A percentile compares a stretch with the other conserved stretches of the same genome.
Evolutionary conservation across 1,284 basidiomycete genomes (phyloP).

Genomic region (Xerocomus cyaneibrunnescens): DNA sequence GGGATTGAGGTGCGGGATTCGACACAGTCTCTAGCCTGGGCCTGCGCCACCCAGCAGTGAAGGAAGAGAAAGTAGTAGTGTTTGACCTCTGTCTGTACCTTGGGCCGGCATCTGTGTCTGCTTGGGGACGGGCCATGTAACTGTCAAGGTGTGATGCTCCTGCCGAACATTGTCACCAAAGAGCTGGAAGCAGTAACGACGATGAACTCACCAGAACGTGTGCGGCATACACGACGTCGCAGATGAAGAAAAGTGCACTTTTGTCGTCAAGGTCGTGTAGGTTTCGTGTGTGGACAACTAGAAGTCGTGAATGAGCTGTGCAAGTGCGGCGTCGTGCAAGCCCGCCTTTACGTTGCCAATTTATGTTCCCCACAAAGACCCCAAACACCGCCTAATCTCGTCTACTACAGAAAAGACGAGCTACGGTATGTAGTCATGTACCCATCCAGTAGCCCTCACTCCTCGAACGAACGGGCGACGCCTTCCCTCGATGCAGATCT

Average conservation of each 20-base stretch:
- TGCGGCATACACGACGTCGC: conserved; percentile 10
- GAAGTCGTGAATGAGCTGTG: background rate
- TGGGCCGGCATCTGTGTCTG: conserved; percentile 37
- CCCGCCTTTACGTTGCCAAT: conserved; percentile 11
- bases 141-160: conserved; percentile 10
- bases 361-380: conserved; percentile 21
- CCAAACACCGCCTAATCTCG: conserved; percentile 25
- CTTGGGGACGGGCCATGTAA: conserved; percentile 37
- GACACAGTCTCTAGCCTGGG: conserved; percentile 38
- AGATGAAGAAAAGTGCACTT: background rate
- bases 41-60: conserved; percentile 43
- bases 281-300: conserved; percentile 9
- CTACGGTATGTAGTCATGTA: background rate
- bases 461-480: conserved; percentile 12
- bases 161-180: conserved; percentile 10
- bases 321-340: background rate
- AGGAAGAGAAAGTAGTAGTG: conserved; percentile 42
- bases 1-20: conserved; percentile 21
- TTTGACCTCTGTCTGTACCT: conserved; percentile 44
- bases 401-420: background rate
- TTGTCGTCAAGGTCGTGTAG: conserved; percentile 22
- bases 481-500: conserved; percentile 33
- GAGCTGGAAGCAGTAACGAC: background rate
- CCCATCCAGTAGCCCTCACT: conserved; percentile 6
- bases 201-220: conserved; percentile 18